A percentile compares a stretch with the other conserved stretches of the same genome.
Evolutionary conservation across 2,329 filamentous ascomycete genomes (phyloP).

Genomic region (Nothomitra cinnamomea): DNA sequence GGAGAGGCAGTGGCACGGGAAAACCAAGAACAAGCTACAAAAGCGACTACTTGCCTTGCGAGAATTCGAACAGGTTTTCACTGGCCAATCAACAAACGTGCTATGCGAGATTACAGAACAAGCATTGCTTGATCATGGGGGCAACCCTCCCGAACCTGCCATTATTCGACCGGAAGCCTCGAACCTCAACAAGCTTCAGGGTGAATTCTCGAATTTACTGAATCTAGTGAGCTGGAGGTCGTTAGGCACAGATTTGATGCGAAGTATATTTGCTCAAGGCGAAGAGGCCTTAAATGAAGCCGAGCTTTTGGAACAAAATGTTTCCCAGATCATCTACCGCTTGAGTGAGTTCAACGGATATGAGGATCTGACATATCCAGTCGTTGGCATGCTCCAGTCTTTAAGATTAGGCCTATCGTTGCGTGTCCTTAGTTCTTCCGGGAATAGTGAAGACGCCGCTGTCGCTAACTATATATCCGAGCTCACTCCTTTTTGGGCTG

Average conservation of each 20-base stretch:
- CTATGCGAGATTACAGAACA: constrained; percentile 45
- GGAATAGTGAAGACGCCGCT: neutral
- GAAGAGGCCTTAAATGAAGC: constrained; percentile 24
- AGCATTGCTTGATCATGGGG: constrained; percentile 46
- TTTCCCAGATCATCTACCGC: constrained; percentile 53
- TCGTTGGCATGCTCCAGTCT: constrained; percentile 63
- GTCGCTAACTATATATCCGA: neutral
- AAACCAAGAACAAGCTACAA: constrained; percentile 38
- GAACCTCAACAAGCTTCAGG: constrained; percentile 55
- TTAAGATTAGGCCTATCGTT: constrained; percentile 51
- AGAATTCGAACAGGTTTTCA: constrained; percentile 48
- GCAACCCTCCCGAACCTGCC: constrained; percentile 44
- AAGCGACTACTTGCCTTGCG: constrained; percentile 42
- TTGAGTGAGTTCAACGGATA: constrained; percentile 57
- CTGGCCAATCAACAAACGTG: constrained; percentile 49
- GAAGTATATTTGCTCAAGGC: constrained; percentile 11
- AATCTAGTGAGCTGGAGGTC: constrained; percentile 34
- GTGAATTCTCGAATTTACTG: constrained; percentile 65
- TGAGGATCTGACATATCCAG: constrained; percentile 65
- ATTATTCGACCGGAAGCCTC: constrained; percentile 57
- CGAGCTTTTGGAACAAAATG: constrained; percentile 32
- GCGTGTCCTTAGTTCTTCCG: neutral
- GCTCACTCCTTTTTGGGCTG: constrained; percentile 24
- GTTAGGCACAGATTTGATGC: constrained; percentile 17
- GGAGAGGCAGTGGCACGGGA: constrained; percentile 40